Evolutionary conservation across 495 filamentous ascomycete species (phyloP).

Genomic region (Penicillium steckii): DNA sequence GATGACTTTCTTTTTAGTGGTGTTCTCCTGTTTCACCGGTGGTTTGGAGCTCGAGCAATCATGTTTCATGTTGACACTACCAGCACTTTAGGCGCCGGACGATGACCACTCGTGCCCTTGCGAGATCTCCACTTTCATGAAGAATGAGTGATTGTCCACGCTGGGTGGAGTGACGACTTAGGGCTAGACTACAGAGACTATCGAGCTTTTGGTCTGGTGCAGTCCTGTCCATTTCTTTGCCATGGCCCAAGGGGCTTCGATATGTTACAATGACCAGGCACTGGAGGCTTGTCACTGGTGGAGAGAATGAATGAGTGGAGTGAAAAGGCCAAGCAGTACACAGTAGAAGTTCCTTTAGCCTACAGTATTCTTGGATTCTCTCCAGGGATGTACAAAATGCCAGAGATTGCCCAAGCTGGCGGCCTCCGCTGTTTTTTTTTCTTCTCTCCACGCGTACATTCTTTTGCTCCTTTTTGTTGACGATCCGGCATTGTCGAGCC

Average conservation of each 20-base stretch:
- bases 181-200: constrained; percentile 6
- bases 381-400: constrained; percentile 1
- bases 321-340: background rate
- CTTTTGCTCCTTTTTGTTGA: constrained; percentile 22
- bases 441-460: constrained; percentile 20
- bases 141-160: constrained; percentile 15
- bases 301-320: background rate
- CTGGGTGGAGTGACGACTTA: background rate
- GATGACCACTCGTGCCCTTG: background rate
- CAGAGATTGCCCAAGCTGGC: constrained; percentile 3
- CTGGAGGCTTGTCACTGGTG: constrained; percentile 4
- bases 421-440: constrained; percentile 7
- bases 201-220: background rate
- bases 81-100: constrained; percentile 10
- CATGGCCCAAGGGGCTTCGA: background rate
- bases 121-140: constrained; percentile 5
- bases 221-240: background rate
- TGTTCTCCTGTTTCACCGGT: constrained; percentile 12
- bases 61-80: constrained; percentile 16
- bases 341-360: background rate
- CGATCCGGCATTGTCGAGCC: constrained; percentile 22
- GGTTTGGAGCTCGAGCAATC: constrained; percentile 2
- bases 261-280: background rate
- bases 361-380: background rate
- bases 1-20: background rate